Conservation (phyloP, 345 rosid genomes). For the Rhizophora mangle region DNA sequence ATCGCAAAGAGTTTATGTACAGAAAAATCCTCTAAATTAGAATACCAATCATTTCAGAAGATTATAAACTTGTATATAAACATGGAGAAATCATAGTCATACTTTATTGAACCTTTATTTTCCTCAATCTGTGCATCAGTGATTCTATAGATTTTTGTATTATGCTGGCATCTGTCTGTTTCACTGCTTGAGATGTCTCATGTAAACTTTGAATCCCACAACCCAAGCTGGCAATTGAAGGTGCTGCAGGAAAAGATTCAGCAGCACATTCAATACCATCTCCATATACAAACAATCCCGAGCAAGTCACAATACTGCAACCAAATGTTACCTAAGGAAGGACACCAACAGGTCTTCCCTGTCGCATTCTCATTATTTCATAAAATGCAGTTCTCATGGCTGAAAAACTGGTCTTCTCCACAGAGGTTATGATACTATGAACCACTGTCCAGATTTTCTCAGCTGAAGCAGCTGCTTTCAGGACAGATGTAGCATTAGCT, state of each 20-base stretch:
- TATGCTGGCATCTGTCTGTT: slow-evolving; percentile 51
- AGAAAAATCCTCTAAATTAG: neutral
- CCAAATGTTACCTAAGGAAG: slow-evolving; percentile 89
- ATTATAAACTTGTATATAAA: neutral
- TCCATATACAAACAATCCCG: slow-evolving; percentile 59
- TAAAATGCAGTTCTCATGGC: slow-evolving; percentile 92
- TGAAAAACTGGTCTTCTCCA: slow-evolving; percentile 83
- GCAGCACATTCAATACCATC: slow-evolving; percentile 91
- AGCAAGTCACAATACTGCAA: slow-evolving; percentile 69
- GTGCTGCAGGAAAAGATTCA: slow-evolving; percentile 78
- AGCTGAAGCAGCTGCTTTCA: slow-evolving; percentile 72
- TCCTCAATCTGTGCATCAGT: slow-evolving; percentile 67
- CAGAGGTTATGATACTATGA: slow-evolving; percentile 75
- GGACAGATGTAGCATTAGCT: slow-evolving; percentile 51
- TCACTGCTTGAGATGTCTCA: slow-evolving; percentile 57
- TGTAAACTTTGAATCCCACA: slow-evolving; percentile 76
- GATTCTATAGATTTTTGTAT: slow-evolving; percentile 78
- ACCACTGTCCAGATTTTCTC: slow-evolving; percentile 76
- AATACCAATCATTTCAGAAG: neutral
- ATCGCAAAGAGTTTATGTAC: neutral
- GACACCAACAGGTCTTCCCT: slow-evolving; percentile 47
- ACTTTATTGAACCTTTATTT: slow-evolving; percentile 45
- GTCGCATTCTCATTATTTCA: slow-evolving; percentile 87
- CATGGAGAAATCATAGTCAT: neutral
- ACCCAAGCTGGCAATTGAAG: slow-evolving; percentile 85